Evolutionary conservation across 75 land plant genomes (phyloP).

Genomic region (Picea glauca): DNA sequence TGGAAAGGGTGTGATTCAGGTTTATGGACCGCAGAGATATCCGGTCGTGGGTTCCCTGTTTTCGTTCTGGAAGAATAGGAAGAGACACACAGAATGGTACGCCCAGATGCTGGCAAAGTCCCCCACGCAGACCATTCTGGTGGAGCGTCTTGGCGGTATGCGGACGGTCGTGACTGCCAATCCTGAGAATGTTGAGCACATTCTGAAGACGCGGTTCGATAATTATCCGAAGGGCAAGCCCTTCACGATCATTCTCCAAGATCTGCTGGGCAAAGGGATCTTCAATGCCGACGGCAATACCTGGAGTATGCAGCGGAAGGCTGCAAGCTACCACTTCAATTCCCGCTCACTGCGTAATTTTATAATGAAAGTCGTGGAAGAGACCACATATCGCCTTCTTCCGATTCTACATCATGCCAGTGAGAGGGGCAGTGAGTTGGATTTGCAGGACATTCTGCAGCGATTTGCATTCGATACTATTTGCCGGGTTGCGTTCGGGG

Average conservation of each 20-base stretch:
- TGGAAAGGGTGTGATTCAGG: no score
- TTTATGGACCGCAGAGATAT: not conserved
- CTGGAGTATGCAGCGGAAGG: constrained; percentile 60
- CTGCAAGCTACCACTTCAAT: constrained; percentile 11
- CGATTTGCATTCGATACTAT: no score
- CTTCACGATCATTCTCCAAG: constrained; percentile 36
- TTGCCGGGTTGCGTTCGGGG: constrained; percentile 20
- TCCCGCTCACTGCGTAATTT: not conserved
- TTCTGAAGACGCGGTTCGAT: no score
- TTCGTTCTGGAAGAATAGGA: not conserved
- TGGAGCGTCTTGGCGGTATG: constrained; percentile 15
- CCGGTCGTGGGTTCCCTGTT: not conserved
- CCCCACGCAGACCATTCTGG: not conserved
- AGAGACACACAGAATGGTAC: constrained; percentile 1
- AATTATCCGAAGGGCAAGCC: not conserved
- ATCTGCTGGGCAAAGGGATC: not conserved
- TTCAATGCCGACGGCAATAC: constrained; percentile 2
- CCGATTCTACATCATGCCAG: constrained; percentile 1
- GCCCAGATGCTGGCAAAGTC: no score
- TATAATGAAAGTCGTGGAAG: constrained; percentile 32
- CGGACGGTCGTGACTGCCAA: constrained; percentile 42
- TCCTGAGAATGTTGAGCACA: not conserved
- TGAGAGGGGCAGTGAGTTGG: no score
- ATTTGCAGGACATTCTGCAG: no score
- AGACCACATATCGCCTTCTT: constrained; percentile 13